Evolutionary conservation across 768 basidiomycete species (phyloP).

Genomic region (Mycena maculata): DNA sequence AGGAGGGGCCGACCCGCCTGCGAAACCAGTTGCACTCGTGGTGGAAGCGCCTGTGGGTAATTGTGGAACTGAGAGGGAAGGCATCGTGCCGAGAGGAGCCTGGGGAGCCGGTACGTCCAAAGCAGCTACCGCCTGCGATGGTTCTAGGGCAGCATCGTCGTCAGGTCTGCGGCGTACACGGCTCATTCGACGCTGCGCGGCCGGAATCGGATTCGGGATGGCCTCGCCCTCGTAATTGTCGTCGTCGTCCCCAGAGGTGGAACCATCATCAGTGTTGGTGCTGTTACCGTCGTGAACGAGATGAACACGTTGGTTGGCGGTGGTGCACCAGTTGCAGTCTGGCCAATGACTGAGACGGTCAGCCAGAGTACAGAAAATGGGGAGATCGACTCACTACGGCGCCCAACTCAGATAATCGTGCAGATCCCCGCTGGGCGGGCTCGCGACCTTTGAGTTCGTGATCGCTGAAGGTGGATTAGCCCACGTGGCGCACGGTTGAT

Average conservation of each 20-base stretch:
- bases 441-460: slow-evolving; percentile 39
- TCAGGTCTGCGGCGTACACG: slow-evolving; percentile 22
- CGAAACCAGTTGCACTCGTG: slow-evolving; percentile 31
- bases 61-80: slow-evolving; percentile 36
- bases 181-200: slow-evolving; percentile 19
- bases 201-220: not conserved
- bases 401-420: slow-evolving; percentile 70
- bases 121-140: not conserved
- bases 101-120: slow-evolving; percentile 24
- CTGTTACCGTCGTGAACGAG: slow-evolving; percentile 39
- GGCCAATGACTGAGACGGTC: slow-evolving; percentile 62
- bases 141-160: not conserved
- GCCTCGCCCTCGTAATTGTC: slow-evolving; percentile 22
- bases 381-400: slow-evolving; percentile 59
- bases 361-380: not conserved
- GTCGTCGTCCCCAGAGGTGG: slow-evolving; percentile 14
- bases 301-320: slow-evolving; percentile 37
- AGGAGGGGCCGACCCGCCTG: slow-evolving; percentile 47
- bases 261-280: slow-evolving; percentile 33
- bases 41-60: slow-evolving; percentile 19
- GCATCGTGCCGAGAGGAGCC: slow-evolving; percentile 39
- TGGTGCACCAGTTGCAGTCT: slow-evolving; percentile 62
- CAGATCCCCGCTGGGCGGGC: slow-evolving; percentile 46
- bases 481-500: not conserved
- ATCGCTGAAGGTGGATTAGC: slow-evolving; percentile 45